These are phyloP conservation scores for Chaetoscypha palmicola DNA, from an alignment of 2,329 filamentous ascomycete genomes.

Conservation along the genomic window DNA sequence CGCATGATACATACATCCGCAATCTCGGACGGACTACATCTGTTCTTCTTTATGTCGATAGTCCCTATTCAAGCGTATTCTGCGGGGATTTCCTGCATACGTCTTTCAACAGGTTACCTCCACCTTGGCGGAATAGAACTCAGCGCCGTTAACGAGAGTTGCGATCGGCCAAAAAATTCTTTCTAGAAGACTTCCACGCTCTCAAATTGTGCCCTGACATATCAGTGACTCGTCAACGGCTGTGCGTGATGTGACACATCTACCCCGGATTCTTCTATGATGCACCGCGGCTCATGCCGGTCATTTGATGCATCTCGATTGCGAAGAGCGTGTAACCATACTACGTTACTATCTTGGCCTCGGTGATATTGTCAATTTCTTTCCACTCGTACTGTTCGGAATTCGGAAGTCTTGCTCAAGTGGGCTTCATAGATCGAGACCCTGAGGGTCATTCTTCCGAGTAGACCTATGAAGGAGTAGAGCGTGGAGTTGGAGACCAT, in stretches of 20 bases:
- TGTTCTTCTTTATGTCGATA: not conserved
- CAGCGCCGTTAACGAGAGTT: not conserved
- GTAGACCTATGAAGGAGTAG: too few species aligned
- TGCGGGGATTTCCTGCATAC: not conserved
- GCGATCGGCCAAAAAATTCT: not conserved
- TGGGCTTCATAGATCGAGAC: not conserved
- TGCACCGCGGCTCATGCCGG: not conserved
- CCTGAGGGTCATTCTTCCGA: not conserved
- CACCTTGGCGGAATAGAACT: not conserved
- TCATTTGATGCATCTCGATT: constrained; percentile 3
- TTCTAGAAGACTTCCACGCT: too few species aligned
- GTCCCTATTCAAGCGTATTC: constrained; percentile 5
- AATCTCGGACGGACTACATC: not conserved
- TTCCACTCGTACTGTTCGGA: constrained; percentile 1
- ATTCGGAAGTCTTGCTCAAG: not conserved
- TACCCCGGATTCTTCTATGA: not conserved
- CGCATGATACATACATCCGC: constrained; percentile 1
- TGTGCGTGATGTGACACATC: not conserved
- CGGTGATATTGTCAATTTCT: constrained; percentile 1
- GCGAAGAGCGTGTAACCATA: constrained; percentile 2
- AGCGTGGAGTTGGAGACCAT: too few species aligned
- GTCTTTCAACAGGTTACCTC: not conserved
- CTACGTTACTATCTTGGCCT: constrained; percentile 7
- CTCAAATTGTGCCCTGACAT: not conserved
- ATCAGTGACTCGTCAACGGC: not conserved